Evolutionary conservation across 257 asterid species (phyloP).

Genomic region (Phtheirospermum japonicum): DNA sequence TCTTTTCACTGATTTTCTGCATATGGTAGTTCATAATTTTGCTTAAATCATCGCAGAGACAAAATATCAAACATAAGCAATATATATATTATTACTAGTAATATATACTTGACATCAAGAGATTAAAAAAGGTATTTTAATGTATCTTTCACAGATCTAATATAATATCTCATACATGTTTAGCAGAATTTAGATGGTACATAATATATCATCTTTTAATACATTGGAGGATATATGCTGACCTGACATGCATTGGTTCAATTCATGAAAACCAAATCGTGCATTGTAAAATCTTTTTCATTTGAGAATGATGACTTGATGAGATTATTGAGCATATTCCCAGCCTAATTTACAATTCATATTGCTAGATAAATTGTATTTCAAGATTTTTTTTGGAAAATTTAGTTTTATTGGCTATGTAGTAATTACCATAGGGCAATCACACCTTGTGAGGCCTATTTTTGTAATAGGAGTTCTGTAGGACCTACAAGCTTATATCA

Average conservation of each 20-base stretch:
- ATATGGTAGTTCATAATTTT: no score
- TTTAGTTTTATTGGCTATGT: background rate
- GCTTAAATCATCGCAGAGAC: no score
- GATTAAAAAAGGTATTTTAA: no score
- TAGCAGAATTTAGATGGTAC: constrained; percentile 2
- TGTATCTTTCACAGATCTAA: no score
- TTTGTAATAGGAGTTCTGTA: background rate
- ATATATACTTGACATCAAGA: background rate
- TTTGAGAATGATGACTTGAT: background rate
- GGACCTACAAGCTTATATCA: background rate
- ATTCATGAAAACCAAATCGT: no score
- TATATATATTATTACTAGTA: no score
- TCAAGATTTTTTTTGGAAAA: background rate
- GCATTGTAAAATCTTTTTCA: background rate
- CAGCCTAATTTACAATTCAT: constrained; percentile 3
- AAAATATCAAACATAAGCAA: no score
- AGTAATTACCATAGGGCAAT: background rate
- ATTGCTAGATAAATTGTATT: no score
- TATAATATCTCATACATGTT: constrained; percentile 10
- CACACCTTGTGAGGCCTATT: background rate
- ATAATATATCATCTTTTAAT: constrained; percentile 3
- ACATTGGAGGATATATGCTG: background rate
- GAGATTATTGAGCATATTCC: constrained; percentile 9
- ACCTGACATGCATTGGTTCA: background rate
- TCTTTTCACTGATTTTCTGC: no score